Evolutionary conservation across 495 filamentous ascomycete species (phyloP).

Genomic region (Parathielavia appendiculata): DNA sequence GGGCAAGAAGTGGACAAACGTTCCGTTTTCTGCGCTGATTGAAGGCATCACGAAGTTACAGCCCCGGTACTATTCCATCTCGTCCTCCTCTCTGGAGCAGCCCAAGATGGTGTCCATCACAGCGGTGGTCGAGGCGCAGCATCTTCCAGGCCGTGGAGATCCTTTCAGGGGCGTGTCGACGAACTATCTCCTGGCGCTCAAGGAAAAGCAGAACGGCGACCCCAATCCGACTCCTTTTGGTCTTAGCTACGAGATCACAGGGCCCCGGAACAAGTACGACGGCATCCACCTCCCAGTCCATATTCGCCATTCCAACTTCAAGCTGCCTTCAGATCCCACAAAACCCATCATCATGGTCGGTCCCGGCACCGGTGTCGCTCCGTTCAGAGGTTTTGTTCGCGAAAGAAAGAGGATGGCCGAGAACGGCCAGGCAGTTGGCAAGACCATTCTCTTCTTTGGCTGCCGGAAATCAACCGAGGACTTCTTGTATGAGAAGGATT

Average conservation of each 20-base stretch:
- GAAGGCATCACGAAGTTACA: slow-evolving; percentile 93
- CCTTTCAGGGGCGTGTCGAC: slow-evolving; percentile 91
- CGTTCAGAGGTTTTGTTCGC: slow-evolving; percentile 92
- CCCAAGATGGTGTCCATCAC: slow-evolving; percentile 92
- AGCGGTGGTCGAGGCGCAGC: slow-evolving; percentile 82
- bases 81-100: slow-evolving; percentile 89
- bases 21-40: slow-evolving; percentile 92
- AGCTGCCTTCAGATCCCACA: slow-evolving; percentile 89
- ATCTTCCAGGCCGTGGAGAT: slow-evolving; percentile 70
- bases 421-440: slow-evolving; percentile 78
- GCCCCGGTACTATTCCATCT: slow-evolving; percentile 98
- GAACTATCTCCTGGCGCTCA: slow-evolving; percentile 93
- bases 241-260: slow-evolving; percentile 79
- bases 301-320: slow-evolving; percentile 98
- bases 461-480: slow-evolving; percentile 82
- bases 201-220: slow-evolving; percentile 94
- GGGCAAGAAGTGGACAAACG: slow-evolving; percentile 66
- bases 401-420: slow-evolving; percentile 79
- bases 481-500: slow-evolving; percentile 88
- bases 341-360: slow-evolving; percentile 95
- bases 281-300: slow-evolving; percentile 95
- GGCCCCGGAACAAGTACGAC: slow-evolving; percentile 94
- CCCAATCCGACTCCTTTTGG: slow-evolving; percentile 80
- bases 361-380: slow-evolving; percentile 93
- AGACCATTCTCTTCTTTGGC: slow-evolving; percentile 89